Evolutionary conservation across 2,329 filamentous ascomycete species (phyloP).

Genomic region (Reticulascus tulasneorum): DNA sequence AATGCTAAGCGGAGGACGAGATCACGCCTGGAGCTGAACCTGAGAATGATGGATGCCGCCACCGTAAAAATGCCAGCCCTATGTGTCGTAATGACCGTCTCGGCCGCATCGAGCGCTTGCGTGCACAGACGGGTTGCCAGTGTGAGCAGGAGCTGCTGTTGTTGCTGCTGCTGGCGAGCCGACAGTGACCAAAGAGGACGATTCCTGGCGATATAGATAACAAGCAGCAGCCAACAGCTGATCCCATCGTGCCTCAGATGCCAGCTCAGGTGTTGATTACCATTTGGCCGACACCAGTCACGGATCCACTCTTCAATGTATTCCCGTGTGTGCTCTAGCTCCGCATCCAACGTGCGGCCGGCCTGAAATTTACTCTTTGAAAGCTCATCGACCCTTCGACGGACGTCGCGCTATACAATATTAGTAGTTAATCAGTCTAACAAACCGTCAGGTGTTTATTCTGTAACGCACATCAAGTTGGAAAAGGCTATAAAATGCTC

Average conservation of each 20-base stretch:
- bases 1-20: constrained; percentile 3
- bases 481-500: constrained; percentile 4
- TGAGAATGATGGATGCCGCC: constrained; percentile 4
- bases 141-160: constrained; percentile 3
- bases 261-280: constrained; percentile 1
- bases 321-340: constrained; percentile 2
- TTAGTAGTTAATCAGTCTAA: too few species aligned
- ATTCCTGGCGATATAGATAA: constrained; percentile 1
- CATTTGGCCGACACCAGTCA: constrained; percentile 3
- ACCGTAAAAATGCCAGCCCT: constrained; percentile 2
- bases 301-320: constrained; percentile 4
- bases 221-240: constrained; percentile 4
- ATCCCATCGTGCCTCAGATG: constrained; percentile 2
- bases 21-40: constrained; percentile 1
- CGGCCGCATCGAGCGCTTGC: neutral
- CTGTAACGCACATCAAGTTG: constrained; percentile 3
- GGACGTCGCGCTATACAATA: constrained; percentile 1
- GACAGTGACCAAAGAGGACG: neutral
- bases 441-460: too few species aligned
- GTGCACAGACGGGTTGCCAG: constrained; percentile 2
- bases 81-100: constrained; percentile 1
- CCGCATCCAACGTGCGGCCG: constrained; percentile 1
- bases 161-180: neutral
- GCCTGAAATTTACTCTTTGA: neutral
- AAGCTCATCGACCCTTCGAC: constrained; percentile 1